These are phyloP conservation scores for Physcomitrium patens DNA, from an alignment of 225 moss, liverwort and hornwort genomes.

Conservation along the genomic window DNA sequence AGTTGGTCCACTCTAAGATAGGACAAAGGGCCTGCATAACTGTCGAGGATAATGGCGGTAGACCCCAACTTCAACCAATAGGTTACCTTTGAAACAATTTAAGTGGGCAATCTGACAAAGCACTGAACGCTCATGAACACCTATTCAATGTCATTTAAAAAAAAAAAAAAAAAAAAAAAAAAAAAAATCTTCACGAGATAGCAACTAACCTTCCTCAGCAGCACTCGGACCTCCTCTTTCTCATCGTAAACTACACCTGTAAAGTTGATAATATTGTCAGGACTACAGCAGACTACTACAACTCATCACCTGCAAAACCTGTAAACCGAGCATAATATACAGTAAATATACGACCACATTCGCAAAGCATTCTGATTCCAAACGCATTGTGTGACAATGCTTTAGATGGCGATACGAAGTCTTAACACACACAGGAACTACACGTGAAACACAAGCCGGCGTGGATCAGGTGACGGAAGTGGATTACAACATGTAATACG, in stretches of 20 bases:
- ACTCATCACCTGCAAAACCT: not conserved
- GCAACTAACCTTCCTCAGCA: conserved; percentile 64
- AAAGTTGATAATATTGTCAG: conserved; percentile 20
- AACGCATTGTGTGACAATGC: not conserved
- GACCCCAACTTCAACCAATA: too few species aligned
- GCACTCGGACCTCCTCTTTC: conserved; percentile 79
- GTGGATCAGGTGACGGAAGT: not conserved
- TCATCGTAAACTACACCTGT: conserved; percentile 83
- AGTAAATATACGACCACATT: conserved; percentile 3
- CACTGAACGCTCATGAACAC: not conserved
- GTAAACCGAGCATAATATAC: not conserved
- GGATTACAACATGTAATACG: not conserved
- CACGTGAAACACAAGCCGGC: not conserved
- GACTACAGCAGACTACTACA: not conserved
- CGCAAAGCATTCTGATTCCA: not conserved
- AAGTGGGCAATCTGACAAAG: not conserved
- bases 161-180: not conserved
- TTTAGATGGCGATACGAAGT: not conserved
- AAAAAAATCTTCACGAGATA: not conserved
- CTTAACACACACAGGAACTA: not conserved
- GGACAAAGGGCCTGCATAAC: too few species aligned
- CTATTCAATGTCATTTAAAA: not conserved
- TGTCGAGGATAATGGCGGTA: too few species aligned
- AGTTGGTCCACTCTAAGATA: too few species aligned
- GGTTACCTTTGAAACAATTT: too few species aligned